Evolutionary conservation across 805 yeast genomes (phyloP).

Genomic region (Lipomyces yamanashiensis): DNA sequence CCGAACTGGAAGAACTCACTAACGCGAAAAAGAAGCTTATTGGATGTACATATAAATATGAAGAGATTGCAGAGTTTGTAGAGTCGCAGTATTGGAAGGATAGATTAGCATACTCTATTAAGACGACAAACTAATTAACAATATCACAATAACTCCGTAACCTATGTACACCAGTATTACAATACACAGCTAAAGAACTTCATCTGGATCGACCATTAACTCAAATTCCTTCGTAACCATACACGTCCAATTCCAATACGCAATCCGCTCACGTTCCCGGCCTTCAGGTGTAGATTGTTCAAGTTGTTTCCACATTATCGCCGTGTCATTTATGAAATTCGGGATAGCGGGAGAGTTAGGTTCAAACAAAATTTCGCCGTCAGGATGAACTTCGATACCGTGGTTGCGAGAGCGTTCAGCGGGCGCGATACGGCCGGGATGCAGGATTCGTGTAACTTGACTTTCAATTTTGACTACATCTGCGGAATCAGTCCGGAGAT

Average conservation of each 20-base stretch:
- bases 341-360: background rate
- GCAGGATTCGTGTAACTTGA: background rate
- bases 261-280: slow-evolving; percentile 6
- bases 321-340: background rate
- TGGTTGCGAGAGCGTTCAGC: background rate
- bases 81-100: slow-evolving; percentile 16
- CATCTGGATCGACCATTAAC: slow-evolving; percentile 15
- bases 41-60: slow-evolving; percentile 17
- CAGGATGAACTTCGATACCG: background rate
- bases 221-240: slow-evolving; percentile 22
- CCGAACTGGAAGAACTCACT: slow-evolving; percentile 2
- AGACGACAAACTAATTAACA: background rate
- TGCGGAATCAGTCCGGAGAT: slow-evolving; percentile 13
- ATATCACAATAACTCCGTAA: background rate
- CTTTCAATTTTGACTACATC: slow-evolving; percentile 8
- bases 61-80: slow-evolving; percentile 6
- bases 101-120: slow-evolving; percentile 10
- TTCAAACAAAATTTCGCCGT: background rate
- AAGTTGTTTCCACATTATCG: slow-evolving; percentile 4
- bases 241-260: slow-evolving; percentile 36
- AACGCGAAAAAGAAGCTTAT: background rate
- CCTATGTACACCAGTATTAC: background rate
- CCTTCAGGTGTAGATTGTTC: slow-evolving; percentile 12
- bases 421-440: background rate
- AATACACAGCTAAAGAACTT: background rate